These are phyloP conservation scores for Fusarium citri DNA, from an alignment of 2,329 filamentous ascomycete genomes.

Conservation along the genomic window DNA sequence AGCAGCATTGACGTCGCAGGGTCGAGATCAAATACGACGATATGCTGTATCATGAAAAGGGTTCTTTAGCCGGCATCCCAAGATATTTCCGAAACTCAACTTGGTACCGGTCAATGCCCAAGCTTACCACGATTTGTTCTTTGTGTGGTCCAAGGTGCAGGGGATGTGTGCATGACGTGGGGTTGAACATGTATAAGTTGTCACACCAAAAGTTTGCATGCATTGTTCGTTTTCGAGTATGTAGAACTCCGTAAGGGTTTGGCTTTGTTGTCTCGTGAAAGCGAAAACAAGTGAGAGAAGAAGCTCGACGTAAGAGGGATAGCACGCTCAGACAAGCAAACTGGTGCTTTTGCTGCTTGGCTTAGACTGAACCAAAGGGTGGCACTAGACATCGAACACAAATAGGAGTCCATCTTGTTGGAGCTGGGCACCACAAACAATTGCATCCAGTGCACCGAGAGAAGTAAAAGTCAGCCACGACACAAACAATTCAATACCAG, in stretches of 20 bases:
- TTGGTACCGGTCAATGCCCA: conserved; percentile 39
- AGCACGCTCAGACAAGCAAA: neutral
- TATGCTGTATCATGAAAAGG: conserved; percentile 28
- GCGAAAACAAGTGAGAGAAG: conserved; percentile 33
- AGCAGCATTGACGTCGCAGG: conserved; percentile 17
- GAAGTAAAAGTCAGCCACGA: neutral
- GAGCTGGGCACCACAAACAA: neutral
- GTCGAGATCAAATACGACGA: conserved; percentile 5
- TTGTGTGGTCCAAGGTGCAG: conserved; percentile 6
- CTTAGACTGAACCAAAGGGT: neutral
- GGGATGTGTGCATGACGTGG: conserved; percentile 18
- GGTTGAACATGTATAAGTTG: conserved; percentile 13
- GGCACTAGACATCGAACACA: neutral
- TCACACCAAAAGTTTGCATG: conserved; percentile 11
- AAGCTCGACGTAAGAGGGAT: conserved; percentile 4
- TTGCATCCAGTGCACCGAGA: neutral
- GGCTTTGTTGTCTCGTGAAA: conserved; percentile 30
- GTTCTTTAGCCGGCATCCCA: conserved; percentile 3
- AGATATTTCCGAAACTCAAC: conserved; percentile 9
- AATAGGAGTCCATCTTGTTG: neutral
- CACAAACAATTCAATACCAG: neutral
- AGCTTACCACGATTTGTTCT: conserved; percentile 15
- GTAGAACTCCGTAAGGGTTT: conserved; percentile 16
- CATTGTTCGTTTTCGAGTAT: conserved; percentile 15
- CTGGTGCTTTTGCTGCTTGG: neutral